Evolutionary conservation across 768 basidiomycete genomes (phyloP).

Genomic region (Macrolepiota albuminosa): DNA sequence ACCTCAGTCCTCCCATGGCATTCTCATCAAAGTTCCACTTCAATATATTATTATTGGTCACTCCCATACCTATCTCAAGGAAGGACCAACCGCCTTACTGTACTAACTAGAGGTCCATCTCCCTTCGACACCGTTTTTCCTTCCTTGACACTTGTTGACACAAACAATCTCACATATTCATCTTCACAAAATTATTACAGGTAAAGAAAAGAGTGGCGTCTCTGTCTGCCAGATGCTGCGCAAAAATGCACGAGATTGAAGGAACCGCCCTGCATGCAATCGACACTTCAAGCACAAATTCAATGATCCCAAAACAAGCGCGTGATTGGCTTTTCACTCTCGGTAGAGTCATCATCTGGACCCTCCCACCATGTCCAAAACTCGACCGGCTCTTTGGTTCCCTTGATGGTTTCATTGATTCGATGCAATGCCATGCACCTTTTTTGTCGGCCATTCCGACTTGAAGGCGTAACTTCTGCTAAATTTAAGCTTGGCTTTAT

Average conservation of each 20-base stretch:
- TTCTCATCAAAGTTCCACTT: too few relatives aligned
- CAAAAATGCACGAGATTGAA: neutral
- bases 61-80: too few relatives aligned
- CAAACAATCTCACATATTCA: neutral
- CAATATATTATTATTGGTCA: too few relatives aligned
- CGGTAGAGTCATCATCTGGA: neutral
- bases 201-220: neutral
- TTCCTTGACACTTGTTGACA: neutral
- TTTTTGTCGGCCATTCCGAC: neutral
- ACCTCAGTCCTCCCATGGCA: too few relatives aligned
- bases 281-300: neutral
- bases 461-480: neutral
- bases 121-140: neutral
- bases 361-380: slow-evolving; percentile 15
- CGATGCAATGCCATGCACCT: slow-evolving; percentile 6
- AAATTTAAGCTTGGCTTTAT: neutral
- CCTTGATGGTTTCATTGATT: neutral
- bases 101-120: too few relatives aligned
- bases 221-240: neutral
- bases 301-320: slow-evolving; percentile 4
- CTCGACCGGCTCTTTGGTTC: neutral
- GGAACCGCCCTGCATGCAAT: too few relatives aligned
- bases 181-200: neutral
- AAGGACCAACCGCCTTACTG: too few relatives aligned
- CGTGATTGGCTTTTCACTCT: neutral